phyloP scores from a whole-genome alignment of 352 stramenopile species.

The Globisporangium splendens region DNA sequence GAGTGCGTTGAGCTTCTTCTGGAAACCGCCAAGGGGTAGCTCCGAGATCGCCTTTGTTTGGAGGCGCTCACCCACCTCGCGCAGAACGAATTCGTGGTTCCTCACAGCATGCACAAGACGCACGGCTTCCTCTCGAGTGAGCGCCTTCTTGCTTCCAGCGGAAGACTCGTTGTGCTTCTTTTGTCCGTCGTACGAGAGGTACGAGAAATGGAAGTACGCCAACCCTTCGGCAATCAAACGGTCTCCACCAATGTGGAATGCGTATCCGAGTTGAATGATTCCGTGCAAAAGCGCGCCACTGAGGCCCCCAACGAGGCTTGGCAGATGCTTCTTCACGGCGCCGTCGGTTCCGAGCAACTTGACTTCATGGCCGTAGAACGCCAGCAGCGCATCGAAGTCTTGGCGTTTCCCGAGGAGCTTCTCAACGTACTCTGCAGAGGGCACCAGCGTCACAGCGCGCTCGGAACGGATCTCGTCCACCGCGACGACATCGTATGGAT shows the following conservation, averaged over 20 bases:
- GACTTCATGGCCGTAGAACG: slow-evolving; percentile 31
- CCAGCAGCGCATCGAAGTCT: slow-evolving; percentile 29
- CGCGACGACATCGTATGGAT: slow-evolving; percentile 3
- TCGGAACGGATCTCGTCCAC: slow-evolving; percentile 2
- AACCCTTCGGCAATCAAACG: slow-evolving; percentile 24
- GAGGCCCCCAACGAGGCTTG: slow-evolving; percentile 19
- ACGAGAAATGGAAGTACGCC: slow-evolving; percentile 35
- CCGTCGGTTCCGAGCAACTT: slow-evolving; percentile 18
- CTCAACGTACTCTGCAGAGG: slow-evolving; percentile 6
- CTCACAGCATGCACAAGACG: slow-evolving; percentile 6
- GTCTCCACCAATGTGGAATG: slow-evolving; percentile 26
- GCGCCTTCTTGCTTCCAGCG: slow-evolving; percentile 2
- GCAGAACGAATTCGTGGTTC: slow-evolving; percentile 13
- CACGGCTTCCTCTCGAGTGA: slow-evolving; percentile 17
- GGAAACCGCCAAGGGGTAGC: slow-evolving; percentile 8
- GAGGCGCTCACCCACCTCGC: slow-evolving; percentile 7
- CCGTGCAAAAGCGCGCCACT: slow-evolving; percentile 30
- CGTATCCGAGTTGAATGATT: slow-evolving; percentile 38
- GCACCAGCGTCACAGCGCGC: not conserved
- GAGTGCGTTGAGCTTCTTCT: slow-evolving; percentile 23
- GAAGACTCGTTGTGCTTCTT: not conserved
- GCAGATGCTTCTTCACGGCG: slow-evolving; percentile 25
- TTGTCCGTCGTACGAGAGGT: slow-evolving; percentile 23
- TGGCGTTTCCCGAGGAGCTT: slow-evolving; percentile 20
- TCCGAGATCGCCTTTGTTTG: slow-evolving; percentile 1